These are phyloP conservation scores for Schwanniomyces sp. DNA, from an alignment of 805 yeast species.

Conservation along the genomic window DNA sequence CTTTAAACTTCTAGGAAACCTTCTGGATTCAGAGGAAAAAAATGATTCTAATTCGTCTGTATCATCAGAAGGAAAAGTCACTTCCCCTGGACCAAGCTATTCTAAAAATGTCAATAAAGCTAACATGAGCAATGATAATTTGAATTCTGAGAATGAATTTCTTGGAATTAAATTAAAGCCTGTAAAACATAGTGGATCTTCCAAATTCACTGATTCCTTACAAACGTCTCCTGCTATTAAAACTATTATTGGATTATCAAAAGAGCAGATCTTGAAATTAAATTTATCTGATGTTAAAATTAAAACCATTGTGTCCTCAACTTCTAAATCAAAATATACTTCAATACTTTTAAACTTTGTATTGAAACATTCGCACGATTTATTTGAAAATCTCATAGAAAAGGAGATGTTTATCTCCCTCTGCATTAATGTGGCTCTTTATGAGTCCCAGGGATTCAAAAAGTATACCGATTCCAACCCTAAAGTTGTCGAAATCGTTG, in stretches of 20 bases:
- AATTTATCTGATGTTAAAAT: slow-evolving; percentile 36
- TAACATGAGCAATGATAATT: background rate
- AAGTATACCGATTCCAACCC: slow-evolving; percentile 22
- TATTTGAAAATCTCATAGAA: slow-evolving; percentile 20
- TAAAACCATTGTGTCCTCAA: slow-evolving; percentile 33
- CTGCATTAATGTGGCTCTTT: slow-evolving; percentile 34
- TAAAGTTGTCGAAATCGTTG: slow-evolving; percentile 26
- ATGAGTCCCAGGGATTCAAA: slow-evolving; percentile 35
- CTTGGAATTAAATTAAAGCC: background rate
- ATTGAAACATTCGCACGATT: slow-evolving; percentile 19
- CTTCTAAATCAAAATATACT: slow-evolving; percentile 28
- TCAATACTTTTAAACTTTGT: slow-evolving; percentile 25
- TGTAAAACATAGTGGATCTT: background rate
- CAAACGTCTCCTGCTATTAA: slow-evolving; percentile 19
- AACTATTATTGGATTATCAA: slow-evolving; percentile 38
- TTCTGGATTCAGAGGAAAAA: background rate
- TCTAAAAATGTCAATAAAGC: background rate
- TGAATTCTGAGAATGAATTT: background rate
- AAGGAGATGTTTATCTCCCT: slow-evolving; percentile 24
- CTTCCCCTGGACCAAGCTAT: background rate
- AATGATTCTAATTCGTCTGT: background rate
- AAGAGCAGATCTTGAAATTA: slow-evolving; percentile 31
- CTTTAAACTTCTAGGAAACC: background rate
- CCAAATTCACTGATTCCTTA: background rate
- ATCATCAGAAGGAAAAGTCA: background rate